These are phyloP conservation scores for Misopates orontium DNA, from an alignment of 257 asterid species.

Conservation along the genomic window DNA sequence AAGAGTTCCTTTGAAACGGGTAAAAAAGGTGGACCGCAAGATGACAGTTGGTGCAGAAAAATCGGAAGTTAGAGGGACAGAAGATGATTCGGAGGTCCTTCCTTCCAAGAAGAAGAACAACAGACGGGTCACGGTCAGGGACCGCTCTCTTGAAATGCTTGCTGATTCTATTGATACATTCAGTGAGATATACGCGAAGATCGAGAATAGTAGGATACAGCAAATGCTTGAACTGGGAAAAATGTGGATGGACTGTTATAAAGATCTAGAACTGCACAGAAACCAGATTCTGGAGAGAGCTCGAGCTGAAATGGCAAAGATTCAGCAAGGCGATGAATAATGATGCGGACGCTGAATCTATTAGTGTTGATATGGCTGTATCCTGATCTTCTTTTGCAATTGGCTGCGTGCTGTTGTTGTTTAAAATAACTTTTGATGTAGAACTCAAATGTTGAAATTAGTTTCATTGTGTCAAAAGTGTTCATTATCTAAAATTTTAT, in stretches of 20 bases:
- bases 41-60: constrained; percentile 77
- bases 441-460: background rate
- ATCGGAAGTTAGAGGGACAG: constrained; percentile 55
- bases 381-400: no score
- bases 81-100: constrained; percentile 24
- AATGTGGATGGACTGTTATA: constrained; percentile 79
- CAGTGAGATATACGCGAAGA: constrained; percentile 72
- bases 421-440: no score
- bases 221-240: constrained; percentile 81
- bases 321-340: constrained; percentile 61
- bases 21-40: constrained; percentile 74
- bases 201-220: constrained; percentile 72
- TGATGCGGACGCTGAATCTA: constrained; percentile 45
- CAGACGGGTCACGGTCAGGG: constrained; percentile 24
- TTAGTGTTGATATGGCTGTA: no score
- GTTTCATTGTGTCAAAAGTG: background rate
- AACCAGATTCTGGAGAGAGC: constrained; percentile 81
- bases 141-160: constrained; percentile 52
- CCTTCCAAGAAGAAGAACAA: constrained; percentile 36
- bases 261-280: constrained; percentile 78
- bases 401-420: no score
- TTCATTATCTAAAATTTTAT: no score
- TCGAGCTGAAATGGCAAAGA: constrained; percentile 74
- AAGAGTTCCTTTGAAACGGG: constrained; percentile 43
- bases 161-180: constrained; percentile 82